Conservation (phyloP, 2,329 filamentous ascomycete species). For the Moelleriella libera region DNA sequence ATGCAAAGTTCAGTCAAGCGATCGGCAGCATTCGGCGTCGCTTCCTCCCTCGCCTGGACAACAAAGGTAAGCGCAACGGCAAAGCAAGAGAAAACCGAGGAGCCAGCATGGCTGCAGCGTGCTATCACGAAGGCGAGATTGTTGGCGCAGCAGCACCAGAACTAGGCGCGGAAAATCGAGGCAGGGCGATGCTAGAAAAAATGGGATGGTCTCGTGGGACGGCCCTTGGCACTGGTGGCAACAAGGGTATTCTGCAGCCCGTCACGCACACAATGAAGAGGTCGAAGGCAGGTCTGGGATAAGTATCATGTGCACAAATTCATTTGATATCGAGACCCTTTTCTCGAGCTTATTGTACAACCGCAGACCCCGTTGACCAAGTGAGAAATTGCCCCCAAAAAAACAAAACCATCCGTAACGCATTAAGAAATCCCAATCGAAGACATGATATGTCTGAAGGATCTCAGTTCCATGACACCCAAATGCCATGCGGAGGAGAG, state of each 20-base stretch:
- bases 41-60: constrained; percentile 41
- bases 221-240: constrained; percentile 65
- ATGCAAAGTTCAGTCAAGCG: constrained; percentile 35
- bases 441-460: constrained; percentile 22
- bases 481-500: constrained; percentile 30
- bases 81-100: constrained; percentile 11
- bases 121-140: constrained; percentile 71
- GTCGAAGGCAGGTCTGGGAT: constrained; percentile 71
- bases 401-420: constrained; percentile 58
- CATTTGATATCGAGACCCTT: constrained; percentile 45
- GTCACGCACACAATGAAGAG: constrained; percentile 80
- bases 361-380: constrained; percentile 56
- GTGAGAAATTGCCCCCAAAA: constrained; percentile 54
- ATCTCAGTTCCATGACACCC: constrained; percentile 42
- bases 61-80: constrained; percentile 19
- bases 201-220: constrained; percentile 93
- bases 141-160: constrained; percentile 79
- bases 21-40: constrained; percentile 32
- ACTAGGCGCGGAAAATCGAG: constrained; percentile 68
- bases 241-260: constrained; percentile 78
- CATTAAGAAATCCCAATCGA: constrained; percentile 46
- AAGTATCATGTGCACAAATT: constrained; percentile 40
- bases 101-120: constrained; percentile 12
- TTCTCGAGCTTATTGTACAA: constrained; percentile 59
- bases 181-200: constrained; percentile 79